Conservation (phyloP, 2,329 filamentous ascomycete genomes). For the Nannizziopsis barbatae region DNA sequence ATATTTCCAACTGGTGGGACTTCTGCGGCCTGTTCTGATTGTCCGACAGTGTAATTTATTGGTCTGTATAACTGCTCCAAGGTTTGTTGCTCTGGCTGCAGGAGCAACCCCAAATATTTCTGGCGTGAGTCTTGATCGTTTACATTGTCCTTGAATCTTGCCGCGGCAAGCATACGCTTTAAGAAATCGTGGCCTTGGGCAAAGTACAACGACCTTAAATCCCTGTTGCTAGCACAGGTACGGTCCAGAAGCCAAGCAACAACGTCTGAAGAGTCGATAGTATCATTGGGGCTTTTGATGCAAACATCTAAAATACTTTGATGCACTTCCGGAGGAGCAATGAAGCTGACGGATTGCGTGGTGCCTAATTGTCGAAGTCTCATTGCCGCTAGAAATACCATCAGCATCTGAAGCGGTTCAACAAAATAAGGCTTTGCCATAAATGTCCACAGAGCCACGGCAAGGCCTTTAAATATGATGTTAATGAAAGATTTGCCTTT, state of each 20-base stretch:
- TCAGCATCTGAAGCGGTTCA: background rate
- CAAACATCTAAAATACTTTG: constrained; percentile 46
- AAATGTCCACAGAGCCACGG: too few relatives aligned
- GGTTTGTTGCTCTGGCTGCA: constrained; percentile 42
- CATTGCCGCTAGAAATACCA: constrained; percentile 46
- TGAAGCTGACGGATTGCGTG: constrained; percentile 45
- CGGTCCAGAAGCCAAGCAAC: constrained; percentile 54
- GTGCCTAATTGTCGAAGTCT: constrained; percentile 48
- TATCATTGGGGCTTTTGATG: constrained; percentile 20
- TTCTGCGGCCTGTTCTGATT: background rate
- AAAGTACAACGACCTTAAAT: constrained; percentile 47
- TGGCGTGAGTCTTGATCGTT: constrained; percentile 24
- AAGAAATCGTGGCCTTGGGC: constrained; percentile 53
- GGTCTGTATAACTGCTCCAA: constrained; percentile 25
- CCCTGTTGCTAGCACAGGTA: constrained; percentile 49
- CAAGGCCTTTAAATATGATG: too few relatives aligned
- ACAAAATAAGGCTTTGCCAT: too few relatives aligned
- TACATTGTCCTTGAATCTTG: constrained; percentile 34
- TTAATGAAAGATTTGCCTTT: too few relatives aligned
- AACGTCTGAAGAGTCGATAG: constrained; percentile 41
- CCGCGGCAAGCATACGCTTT: constrained; percentile 40
- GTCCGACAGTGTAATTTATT: background rate
- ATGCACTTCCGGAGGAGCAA: constrained; percentile 50
- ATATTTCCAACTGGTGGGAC: background rate
- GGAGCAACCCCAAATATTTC: constrained; percentile 32